These are phyloP conservation scores for Quercus phellos DNA, from an alignment of 331 rosid genomes.

Conservation along the genomic window DNA sequence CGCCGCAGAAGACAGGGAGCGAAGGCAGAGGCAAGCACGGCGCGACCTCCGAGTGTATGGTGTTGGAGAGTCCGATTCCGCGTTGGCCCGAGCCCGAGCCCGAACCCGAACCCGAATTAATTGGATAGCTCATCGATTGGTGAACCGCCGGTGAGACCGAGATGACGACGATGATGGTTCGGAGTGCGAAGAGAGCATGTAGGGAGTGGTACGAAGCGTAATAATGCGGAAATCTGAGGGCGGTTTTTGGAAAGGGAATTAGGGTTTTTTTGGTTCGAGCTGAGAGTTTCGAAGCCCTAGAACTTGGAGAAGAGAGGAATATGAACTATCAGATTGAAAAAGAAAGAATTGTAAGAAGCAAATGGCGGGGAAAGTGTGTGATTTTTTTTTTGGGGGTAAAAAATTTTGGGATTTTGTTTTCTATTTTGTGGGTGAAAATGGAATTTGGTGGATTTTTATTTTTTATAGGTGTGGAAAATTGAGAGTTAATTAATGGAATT, in stretches of 20 bases:
- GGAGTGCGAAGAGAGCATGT: slow-evolving; percentile 44
- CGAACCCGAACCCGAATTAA: slow-evolving; percentile 35
- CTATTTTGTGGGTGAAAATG: neutral
- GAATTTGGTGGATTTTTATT: slow-evolving; percentile 29
- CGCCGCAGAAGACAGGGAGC: slow-evolving; percentile 88
- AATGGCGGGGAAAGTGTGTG: slow-evolving; percentile 85
- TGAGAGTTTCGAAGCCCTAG: slow-evolving; percentile 47
- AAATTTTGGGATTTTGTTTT: slow-evolving; percentile 27
- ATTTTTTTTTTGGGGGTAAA: slow-evolving; percentile 20
- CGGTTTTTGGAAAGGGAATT: slow-evolving; percentile 22
- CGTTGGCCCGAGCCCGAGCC: slow-evolving; percentile 30
- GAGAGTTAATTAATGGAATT: neutral
- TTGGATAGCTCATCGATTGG: slow-evolving; percentile 57
- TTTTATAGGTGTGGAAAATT: slow-evolving; percentile 11
- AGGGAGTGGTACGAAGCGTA: slow-evolving; percentile 22
- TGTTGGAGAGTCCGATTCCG: slow-evolving; percentile 68
- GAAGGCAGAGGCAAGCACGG: slow-evolving; percentile 89
- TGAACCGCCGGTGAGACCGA: slow-evolving; percentile 37
- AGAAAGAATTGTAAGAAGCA: slow-evolving; percentile 30
- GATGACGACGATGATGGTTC: neutral
- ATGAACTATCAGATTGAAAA: slow-evolving; percentile 29
- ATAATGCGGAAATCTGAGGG: slow-evolving; percentile 30
- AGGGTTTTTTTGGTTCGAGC: slow-evolving; percentile 31
- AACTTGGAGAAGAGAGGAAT: slow-evolving; percentile 26
- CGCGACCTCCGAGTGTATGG: slow-evolving; percentile 85